Evolutionary conservation across 345 rosid species (phyloP).

Genomic region (Linum tenue): DNA sequence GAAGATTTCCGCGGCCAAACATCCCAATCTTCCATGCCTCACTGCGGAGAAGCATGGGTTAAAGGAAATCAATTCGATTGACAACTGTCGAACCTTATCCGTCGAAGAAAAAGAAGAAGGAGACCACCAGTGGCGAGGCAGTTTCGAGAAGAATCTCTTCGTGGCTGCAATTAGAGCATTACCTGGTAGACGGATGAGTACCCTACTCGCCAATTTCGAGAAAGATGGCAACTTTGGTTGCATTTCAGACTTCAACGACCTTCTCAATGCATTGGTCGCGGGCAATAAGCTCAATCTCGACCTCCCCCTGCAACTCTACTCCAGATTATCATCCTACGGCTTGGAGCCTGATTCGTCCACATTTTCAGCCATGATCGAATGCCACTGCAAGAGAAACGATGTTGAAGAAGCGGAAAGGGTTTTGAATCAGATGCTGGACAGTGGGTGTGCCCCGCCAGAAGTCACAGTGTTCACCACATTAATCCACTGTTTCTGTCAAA

Average conservation of each 20-base stretch:
- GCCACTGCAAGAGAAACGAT: slow-evolving; percentile 35
- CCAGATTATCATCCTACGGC: slow-evolving; percentile 21
- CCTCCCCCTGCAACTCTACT: slow-evolving; percentile 26
- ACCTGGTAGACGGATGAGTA: slow-evolving; percentile 15
- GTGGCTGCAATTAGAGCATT: slow-evolving; percentile 18
- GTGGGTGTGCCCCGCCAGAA: slow-evolving; percentile 26
- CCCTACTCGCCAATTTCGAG: slow-evolving; percentile 18
- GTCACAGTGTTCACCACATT: slow-evolving; percentile 34
- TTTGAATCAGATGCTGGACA: slow-evolving; percentile 34
- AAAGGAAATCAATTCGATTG: not conserved
- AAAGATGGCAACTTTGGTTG: slow-evolving; percentile 15
- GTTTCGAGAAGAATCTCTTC: slow-evolving; percentile 8
- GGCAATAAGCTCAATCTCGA: slow-evolving; percentile 22
- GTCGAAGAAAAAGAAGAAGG: slow-evolving; percentile 5
- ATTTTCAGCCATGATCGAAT: slow-evolving; percentile 33
- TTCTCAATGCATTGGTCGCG: slow-evolving; percentile 30
- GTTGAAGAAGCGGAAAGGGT: slow-evolving; percentile 31
- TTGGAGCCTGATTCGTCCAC: slow-evolving; percentile 34
- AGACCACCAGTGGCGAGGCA: slow-evolving; percentile 3
- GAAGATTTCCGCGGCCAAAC: not conserved
- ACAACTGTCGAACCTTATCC: not conserved
- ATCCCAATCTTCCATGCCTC: not conserved
- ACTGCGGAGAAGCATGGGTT: not conserved
- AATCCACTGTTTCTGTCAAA: slow-evolving; percentile 35
- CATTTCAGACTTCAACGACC: slow-evolving; percentile 27